Evolutionary conservation across 768 basidiomycete genomes (phyloP).

Genomic region (Pleurotus cornucopiae): DNA sequence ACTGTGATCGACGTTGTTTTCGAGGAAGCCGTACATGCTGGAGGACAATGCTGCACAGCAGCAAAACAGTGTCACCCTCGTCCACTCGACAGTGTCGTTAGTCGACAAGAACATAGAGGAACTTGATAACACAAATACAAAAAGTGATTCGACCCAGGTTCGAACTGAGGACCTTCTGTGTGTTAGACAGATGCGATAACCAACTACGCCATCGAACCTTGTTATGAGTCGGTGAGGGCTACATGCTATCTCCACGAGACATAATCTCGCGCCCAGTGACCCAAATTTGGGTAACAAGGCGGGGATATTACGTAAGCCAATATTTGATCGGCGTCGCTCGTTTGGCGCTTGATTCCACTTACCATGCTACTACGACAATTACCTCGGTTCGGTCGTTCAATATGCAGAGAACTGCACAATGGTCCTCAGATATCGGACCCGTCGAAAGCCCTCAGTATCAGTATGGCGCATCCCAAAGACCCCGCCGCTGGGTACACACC

Average conservation of each 20-base stretch:
- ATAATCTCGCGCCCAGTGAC: too few relatives aligned
- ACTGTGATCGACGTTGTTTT: too few relatives aligned
- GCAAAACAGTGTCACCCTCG: too few relatives aligned
- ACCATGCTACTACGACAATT: slow-evolving; percentile 8
- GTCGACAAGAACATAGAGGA: too few relatives aligned
- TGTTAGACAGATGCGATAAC: slow-evolving; percentile 85
- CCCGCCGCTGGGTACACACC: neutral
- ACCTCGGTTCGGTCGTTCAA: slow-evolving; percentile 9
- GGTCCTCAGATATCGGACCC: neutral
- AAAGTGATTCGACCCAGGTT: slow-evolving; percentile 51
- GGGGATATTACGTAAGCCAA: neutral
- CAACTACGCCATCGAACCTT: slow-evolving; percentile 59
- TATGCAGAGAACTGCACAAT: slow-evolving; percentile 8
- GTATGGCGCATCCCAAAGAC: slow-evolving; percentile 10
- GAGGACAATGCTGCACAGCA: too few relatives aligned
- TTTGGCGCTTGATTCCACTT: neutral
- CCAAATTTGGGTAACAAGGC: too few relatives aligned
- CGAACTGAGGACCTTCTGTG: slow-evolving; percentile 76
- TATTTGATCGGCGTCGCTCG: neutral
- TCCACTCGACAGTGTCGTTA: too few relatives aligned
- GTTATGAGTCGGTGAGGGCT: neutral
- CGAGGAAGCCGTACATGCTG: too few relatives aligned
- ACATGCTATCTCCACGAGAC: too few relatives aligned
- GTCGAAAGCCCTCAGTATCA: neutral
- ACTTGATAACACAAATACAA: neutral